Base-by-base conservation (phyloP, 108 stramenopile species). In the Pseudonitzschia multistriata region DNA sequence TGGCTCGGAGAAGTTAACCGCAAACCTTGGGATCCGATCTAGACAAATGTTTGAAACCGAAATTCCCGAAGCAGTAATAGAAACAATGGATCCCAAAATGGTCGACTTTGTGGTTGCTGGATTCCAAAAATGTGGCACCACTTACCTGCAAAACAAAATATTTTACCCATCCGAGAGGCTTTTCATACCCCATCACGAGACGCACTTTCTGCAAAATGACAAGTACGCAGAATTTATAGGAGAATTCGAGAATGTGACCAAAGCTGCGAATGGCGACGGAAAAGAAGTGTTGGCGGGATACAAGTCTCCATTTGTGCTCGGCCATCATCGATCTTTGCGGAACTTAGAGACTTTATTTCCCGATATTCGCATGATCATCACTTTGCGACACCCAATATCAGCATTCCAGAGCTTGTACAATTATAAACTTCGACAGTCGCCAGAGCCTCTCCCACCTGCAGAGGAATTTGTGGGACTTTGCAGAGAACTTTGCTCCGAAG, bases 71-170 rank as follows among this genome's bases (percentile, higher is more conserved):
- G 33, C 33, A 5, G 57, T 59, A 7, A 33, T 19, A 15, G 57
- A 59, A 33, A 59, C 28, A 7, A 49, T 52, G 45, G 57, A 59
- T 59, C 29, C 57, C 14, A 33, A 34, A 7, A 33, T 67, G 21
- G 47, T 79, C 0, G 76, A 81, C 67, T 82, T 75, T 42, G 70
- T 71, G 29, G 39, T 82, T 8, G 77, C 55, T 47, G 81, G 81
- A 28, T 82, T 77, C 74, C 77, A 73, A 40, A 82, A 82, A 62
- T 82, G 75, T 48, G 72, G 81, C 3, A 82, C 77, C 1, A 82
- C 77, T 15, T 68, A 49, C 15, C 57, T 82, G 27, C 30, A 37
- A 15, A 52, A 72, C 24, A 48, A 49, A 31, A 50, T 67, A 7
- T 49, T 67, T 3, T 49, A 49, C 19, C 25, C 11, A 50, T 67